Percentiles rank a stretch among this genome's conserved stretches.
phyloP scores from a whole-genome alignment of 306 rosid genomes.

The Delonix regia region DNA sequence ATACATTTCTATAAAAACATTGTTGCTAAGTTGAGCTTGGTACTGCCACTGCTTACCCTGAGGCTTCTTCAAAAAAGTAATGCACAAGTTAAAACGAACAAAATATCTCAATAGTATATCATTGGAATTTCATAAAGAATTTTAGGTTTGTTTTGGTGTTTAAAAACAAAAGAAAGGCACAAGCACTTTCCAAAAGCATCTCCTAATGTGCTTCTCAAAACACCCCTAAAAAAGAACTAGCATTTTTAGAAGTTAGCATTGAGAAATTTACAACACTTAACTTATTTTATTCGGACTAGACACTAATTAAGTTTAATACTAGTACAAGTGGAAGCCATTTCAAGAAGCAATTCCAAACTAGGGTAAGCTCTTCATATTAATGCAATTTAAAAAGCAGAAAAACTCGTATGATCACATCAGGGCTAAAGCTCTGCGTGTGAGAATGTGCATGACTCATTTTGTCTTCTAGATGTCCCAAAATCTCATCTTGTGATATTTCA shows the following conservation, averaged over 20 bases:
- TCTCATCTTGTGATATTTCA: constrained; percentile 16
- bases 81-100: neutral
- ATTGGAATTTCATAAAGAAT: neutral
- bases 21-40: neutral
- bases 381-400: neutral
- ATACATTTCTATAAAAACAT: neutral
- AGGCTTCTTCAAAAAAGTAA: neutral
- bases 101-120: neutral
- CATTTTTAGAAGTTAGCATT: neutral
- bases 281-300: neutral
- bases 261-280: neutral
- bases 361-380: neutral
- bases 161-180: neutral
- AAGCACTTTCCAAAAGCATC: neutral
- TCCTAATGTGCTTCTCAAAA: neutral
- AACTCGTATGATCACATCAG: neutral
- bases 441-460: neutral
- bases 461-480: constrained; percentile 11
- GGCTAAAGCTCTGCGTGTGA: neutral
- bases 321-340: neutral
- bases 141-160: neutral
- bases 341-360: neutral
- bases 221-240: neutral
- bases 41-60: neutral
- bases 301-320: neutral